Evolutionary conservation across 2,329 filamentous ascomycete genomes (phyloP), one percentile per base, ranked within the genome.

Genomic region (Fusarium metavorans): DNA sequence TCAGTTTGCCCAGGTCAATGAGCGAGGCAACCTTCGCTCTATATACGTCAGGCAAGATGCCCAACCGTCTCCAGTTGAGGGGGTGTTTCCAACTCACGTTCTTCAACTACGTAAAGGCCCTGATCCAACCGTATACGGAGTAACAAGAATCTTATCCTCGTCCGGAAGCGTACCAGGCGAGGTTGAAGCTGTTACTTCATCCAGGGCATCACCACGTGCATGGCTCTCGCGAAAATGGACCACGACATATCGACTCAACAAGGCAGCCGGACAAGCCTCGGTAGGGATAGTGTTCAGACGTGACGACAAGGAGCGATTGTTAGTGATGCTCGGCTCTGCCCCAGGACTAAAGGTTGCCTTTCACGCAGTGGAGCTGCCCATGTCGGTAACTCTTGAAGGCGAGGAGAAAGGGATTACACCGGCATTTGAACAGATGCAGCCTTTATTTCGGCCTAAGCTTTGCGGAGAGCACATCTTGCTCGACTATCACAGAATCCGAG

Each of bases 11-110:
- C 66, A 71, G 20, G 41, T 76, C 6, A 64, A 71, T 35, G 60
- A 72, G n/a, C 70, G 76, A 4, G 80, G 78, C 2, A 67, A 61
- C 9, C 56, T 72, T 8, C 65, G 75, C 43, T 79, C 73, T 2
- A 70, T 82, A 13, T 82, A 79, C 43, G 72, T 82, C n/a, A n/a
- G 61, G 8, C 61, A 64, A 34, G 61, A 57, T 32, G 35, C n/a
- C 25, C 76, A 77, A 14, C 79, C 82, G 66, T 71, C 78, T 16
- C 59, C 66, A 25, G 25, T 58, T 4, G 56, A 72, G 5, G 76
- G 78, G 2, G 68, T 76, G 2, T 79, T 76, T 32, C 77, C 76
- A 7, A 67, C 69, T 6, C 77, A 72, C n/a, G 34, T 70, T 34
- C 34, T 76, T 10, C 75, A 77, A 41, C 68, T 76, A 14, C 67